Base-by-base conservation (phyloP, 2,329 filamentous ascomycete genomes). In the Eurotiales sp. region DNA sequence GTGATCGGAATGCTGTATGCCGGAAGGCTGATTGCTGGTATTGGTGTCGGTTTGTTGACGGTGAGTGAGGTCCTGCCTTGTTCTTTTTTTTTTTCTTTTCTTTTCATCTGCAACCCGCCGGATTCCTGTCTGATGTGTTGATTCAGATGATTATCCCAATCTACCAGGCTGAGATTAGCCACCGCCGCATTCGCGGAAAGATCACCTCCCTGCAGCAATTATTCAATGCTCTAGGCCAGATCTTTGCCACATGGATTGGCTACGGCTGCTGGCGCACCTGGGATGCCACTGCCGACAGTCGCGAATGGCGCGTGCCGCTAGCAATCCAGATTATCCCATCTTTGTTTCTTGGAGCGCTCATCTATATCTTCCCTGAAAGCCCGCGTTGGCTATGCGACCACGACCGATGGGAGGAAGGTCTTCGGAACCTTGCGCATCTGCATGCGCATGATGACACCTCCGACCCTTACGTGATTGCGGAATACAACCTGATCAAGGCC, bases 1-100 rank as follows among this genome's bases (percentile, higher is more conserved):
- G 71, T 60, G 29, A 65, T 85, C 25, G 62, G 65, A 2, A 90
- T 83, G 61, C 75, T 92, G 15, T 89, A 86, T 61, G 76, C 82
- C 37, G 88, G 87, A 14, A 22, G 41, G 12, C 15, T 36, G 6
- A 46, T 46, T n/a, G 44, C 44, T 23, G 30, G 44, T 21, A 34
- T 37, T n/a, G 44, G 44, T 46, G 44, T 46, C n/a, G 32, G n/a
- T 15, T n/a, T n/a, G n/a, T n/a, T n/a, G n/a, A n/a, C n/a, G n/a
- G n/a, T n/a, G n/a, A n/a, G n/a, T n/a, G n/a, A n/a, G n/a, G n/a
- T n/a, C n/a, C n/a, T n/a, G n/a, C n/a, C n/a, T n/a, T n/a, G n/a
- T n/a, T n/a, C n/a, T n/a, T n/a, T n/a, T n/a, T n/a, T n/a, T n/a
- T n/a, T n/a, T n/a, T n/a, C n/a, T n/a, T n/a, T n/a, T n/a, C n/a